Evolutionary conservation across 2,329 filamentous ascomycete genomes (phyloP).

Genomic region (Onygenales sp.): DNA sequence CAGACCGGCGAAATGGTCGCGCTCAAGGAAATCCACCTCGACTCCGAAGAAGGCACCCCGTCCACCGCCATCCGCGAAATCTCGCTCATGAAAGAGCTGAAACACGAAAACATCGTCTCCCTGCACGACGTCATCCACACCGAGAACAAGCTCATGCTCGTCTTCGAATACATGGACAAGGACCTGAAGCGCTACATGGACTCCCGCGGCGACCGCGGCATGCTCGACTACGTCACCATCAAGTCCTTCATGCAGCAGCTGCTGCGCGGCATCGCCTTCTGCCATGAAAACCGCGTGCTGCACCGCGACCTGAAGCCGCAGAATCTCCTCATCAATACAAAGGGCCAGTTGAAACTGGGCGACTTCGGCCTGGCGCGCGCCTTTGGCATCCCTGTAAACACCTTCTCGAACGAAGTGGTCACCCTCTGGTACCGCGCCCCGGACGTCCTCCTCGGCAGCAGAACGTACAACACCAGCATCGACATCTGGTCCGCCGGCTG

Average conservation of each 20-base stretch:
- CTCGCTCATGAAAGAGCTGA: slow-evolving; percentile 97
- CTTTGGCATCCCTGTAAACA: slow-evolving; percentile 95
- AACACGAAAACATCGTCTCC: slow-evolving; percentile 96
- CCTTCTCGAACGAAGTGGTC: slow-evolving; percentile 95
- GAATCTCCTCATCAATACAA: slow-evolving; percentile 89
- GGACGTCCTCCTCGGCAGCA: slow-evolving; percentile 83
- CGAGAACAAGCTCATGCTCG: slow-evolving; percentile 98
- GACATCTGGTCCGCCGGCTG: slow-evolving; percentile 99
- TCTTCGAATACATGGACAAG: slow-evolving; percentile 98
- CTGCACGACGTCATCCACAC: slow-evolving; percentile 99
- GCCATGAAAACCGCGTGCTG: slow-evolving; percentile 91
- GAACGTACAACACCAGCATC: slow-evolving; percentile 99
- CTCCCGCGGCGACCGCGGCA: slow-evolving; percentile 76
- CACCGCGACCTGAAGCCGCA: slow-evolving; percentile 95
- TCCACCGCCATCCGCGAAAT: slow-evolving; percentile 97
- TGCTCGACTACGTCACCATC: slow-evolving; percentile 80
- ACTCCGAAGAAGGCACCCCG: slow-evolving; percentile 95
- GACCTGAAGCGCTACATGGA: slow-evolving; percentile 99
- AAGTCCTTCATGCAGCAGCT: slow-evolving; percentile 99
- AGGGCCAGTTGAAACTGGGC: slow-evolving; percentile 81
- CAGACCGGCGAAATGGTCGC: slow-evolving; percentile 95
- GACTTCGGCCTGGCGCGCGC: slow-evolving; percentile 91
- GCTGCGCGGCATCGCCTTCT: slow-evolving; percentile 90
- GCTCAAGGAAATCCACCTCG: slow-evolving; percentile 96
- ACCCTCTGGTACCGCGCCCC: slow-evolving; percentile 97